Percentiles rank a stretch among this genome's conserved stretches.
These are phyloP conservation scores for Entonaema liquescens DNA, from an alignment of 495 filamentous ascomycete species.

Conservation along the genomic window DNA sequence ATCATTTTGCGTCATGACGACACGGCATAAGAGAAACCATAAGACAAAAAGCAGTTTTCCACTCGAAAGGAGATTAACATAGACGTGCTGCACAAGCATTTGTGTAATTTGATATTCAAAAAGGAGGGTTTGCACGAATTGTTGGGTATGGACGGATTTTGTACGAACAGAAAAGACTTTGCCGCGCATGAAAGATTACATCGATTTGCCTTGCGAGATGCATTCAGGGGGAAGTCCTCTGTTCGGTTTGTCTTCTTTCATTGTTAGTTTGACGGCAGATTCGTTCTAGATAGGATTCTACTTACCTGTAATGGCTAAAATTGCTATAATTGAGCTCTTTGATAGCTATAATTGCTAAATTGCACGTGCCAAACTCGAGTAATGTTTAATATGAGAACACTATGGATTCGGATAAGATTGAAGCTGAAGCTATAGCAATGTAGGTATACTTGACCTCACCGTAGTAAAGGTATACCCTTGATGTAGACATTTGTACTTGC, in stretches of 20 bases:
- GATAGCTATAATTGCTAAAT: too few relatives aligned
- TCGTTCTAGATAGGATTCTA: constrained; percentile 11
- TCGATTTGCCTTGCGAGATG: constrained; percentile 30
- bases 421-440: background rate
- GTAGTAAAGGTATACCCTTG: too few relatives aligned
- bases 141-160: constrained; percentile 38
- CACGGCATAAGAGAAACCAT: constrained; percentile 44
- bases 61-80: constrained; percentile 49
- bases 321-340: background rate
- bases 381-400: background rate
- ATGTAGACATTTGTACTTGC: too few relatives aligned
- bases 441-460: too few relatives aligned
- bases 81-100: constrained; percentile 51
- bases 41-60: constrained; percentile 48
- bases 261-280: background rate
- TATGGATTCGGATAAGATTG: background rate
- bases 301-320: constrained; percentile 1
- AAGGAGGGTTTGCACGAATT: constrained; percentile 32
- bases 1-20: constrained; percentile 47
- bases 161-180: constrained; percentile 46
- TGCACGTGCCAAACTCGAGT: background rate
- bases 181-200: constrained; percentile 38
- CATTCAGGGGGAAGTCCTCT: constrained; percentile 7
- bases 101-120: constrained; percentile 55
- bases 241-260: background rate